Evolutionary conservation across 768 basidiomycete species (phyloP), one percentile per base, ranked within the genome.

Genomic region (Harrya chromipes): DNA sequence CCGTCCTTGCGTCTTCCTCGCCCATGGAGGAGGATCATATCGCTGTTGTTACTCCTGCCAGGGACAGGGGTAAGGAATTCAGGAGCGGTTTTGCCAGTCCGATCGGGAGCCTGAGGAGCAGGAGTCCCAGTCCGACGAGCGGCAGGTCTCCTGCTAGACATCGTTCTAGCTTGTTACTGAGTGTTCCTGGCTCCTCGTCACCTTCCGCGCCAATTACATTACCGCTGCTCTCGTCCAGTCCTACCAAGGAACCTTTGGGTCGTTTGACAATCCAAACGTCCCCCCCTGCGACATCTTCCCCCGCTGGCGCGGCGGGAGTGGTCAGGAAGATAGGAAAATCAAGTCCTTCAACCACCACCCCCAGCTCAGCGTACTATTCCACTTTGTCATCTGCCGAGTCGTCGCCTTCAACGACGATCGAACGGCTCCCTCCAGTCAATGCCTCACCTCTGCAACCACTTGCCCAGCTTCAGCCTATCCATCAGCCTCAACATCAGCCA

Each of bases 51-150:
- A 75, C 84, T 0, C 84, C 84, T 20, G 68, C 70, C 1, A 67
- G 64, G 46, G 73, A 70, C 38, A 55, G 64, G 40, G 72, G 70
- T 31, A 50, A 63, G 14, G 57, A 52, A 24, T 36, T 57, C 40
- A 63, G 71, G 43, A 84, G 82, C 54, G 84, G 83, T 0, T 77
- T 87, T 49, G 79, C 81, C 0, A 83, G 82, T 46, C 84, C 85
- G 16, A 82, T 85, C 49, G 83, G 74, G 38, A 73, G 73, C 40
- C 53, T 84, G 40, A 85, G 85, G 63, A 81, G 80, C 56, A 72
- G 81, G 58, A 81, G 84, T 58, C 84, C 86, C 4, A 86, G 85
- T 54, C 85, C 86, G 14, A 72, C 70, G 4, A 70, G 64, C 13
- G 63, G 56, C 43, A 70, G 64, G 10, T 65, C 76, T 2, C 70